phyloP scores from a whole-genome alignment of 352 stramenopile species.

The Pythium folliculosum region DNA sequence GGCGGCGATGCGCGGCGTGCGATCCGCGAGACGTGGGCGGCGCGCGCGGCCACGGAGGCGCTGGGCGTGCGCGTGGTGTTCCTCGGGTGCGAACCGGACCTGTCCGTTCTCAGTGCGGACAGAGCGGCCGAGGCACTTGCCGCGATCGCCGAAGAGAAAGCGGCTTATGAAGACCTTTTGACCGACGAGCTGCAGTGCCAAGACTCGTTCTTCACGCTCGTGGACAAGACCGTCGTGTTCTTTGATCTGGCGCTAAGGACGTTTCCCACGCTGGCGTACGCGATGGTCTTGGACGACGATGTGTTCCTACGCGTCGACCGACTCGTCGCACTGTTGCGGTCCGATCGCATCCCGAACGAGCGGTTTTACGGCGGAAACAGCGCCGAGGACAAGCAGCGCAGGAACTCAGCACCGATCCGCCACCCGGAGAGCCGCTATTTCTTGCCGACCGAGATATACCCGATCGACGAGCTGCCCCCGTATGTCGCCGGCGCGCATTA shows the following conservation, averaged over 20 bases:
- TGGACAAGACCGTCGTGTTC: slow-evolving; percentile 57
- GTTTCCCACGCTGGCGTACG: slow-evolving; percentile 7
- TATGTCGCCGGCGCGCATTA: slow-evolving; percentile 45
- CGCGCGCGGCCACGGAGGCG: not conserved
- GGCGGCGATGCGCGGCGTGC: slow-evolving; percentile 30
- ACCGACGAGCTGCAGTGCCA: slow-evolving; percentile 46
- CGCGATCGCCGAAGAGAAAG: slow-evolving; percentile 33
- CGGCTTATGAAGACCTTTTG: slow-evolving; percentile 42
- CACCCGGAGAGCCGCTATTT: slow-evolving; percentile 14
- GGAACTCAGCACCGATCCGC: slow-evolving; percentile 16
- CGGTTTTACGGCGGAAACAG: slow-evolving; percentile 36
- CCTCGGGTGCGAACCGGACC: slow-evolving; percentile 33
- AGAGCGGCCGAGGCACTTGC: not conserved
- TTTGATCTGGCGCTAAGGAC: not conserved
- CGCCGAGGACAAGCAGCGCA: slow-evolving; percentile 4
- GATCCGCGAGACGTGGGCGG: slow-evolving; percentile 40
- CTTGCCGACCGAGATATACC: slow-evolving; percentile 24
- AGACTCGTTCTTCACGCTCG: slow-evolving; percentile 48
- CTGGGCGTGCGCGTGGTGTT: slow-evolving; percentile 36
- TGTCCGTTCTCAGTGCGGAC: not conserved
- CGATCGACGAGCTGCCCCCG: slow-evolving; percentile 27
- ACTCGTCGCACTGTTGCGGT: slow-evolving; percentile 11
- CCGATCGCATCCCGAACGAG: not conserved
- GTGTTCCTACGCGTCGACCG: slow-evolving; percentile 23
- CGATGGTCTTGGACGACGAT: slow-evolving; percentile 66